These are phyloP conservation scores for Aspergillus bertholletiae DNA, from an alignment of 495 filamentous ascomycete species.

Conservation along the genomic window DNA sequence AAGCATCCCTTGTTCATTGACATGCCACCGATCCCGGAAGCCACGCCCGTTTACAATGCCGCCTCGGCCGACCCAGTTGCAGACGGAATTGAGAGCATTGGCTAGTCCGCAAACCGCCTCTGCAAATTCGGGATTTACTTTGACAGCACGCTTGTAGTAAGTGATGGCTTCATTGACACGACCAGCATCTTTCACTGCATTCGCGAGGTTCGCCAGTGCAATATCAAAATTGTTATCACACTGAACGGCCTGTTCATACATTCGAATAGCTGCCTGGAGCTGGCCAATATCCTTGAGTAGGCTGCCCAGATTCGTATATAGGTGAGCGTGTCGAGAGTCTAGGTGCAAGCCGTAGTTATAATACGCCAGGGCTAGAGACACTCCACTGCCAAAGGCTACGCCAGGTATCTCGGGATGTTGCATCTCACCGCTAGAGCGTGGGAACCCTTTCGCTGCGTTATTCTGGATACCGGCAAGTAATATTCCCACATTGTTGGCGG, in stretches of 20 bases:
- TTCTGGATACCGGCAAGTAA: constrained; percentile 92
- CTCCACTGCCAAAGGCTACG: constrained; percentile 78
- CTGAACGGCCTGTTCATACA: constrained; percentile 93
- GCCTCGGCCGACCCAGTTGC: constrained; percentile 89
- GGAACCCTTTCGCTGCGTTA: constrained; percentile 41
- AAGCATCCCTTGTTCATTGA: constrained; percentile 81
- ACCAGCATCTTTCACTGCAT: constrained; percentile 97
- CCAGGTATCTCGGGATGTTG: constrained; percentile 65
- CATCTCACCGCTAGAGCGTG: constrained; percentile 31
- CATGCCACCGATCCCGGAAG: constrained; percentile 88
- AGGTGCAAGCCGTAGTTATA: constrained; percentile 89
- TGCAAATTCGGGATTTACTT: constrained; percentile 90
- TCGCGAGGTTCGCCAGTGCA: constrained; percentile 92
- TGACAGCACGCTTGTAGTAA: constrained; percentile 89
- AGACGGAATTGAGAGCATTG: constrained; percentile 95
- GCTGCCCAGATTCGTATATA: constrained; percentile 96
- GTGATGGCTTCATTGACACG: constrained; percentile 85
- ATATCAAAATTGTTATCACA: constrained; percentile 96
- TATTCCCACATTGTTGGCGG: constrained; percentile 98
- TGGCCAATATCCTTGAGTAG: constrained; percentile 96
- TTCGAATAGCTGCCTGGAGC: constrained; percentile 83
- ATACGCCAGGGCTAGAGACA: constrained; percentile 85
- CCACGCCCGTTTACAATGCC: constrained; percentile 71
- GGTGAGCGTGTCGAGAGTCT: constrained; percentile 89
- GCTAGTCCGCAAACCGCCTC: constrained; percentile 96